These are phyloP conservation scores for Schizosaccharomyces octosporus DNA, from an alignment of 805 yeast genomes.

Conservation along the genomic window DNA sequence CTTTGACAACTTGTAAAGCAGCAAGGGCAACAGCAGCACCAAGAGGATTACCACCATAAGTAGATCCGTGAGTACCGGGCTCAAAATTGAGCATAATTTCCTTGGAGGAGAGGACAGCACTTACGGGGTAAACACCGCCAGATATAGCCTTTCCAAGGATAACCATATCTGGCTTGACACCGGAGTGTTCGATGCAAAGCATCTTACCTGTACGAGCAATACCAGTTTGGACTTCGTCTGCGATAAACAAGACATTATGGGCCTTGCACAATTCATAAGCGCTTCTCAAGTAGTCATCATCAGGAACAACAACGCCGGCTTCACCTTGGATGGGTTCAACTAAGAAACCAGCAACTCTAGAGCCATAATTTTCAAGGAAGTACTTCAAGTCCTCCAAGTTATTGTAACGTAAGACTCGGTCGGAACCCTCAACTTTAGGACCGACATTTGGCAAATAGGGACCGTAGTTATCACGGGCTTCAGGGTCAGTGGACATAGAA, in stretches of 20 bases:
- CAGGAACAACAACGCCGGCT: slow-evolving; percentile 86
- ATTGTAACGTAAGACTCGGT: slow-evolving; percentile 53
- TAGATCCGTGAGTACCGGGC: slow-evolving; percentile 94
- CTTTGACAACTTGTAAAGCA: slow-evolving; percentile 69
- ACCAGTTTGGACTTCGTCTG: slow-evolving; percentile 95
- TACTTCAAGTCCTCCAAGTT: slow-evolving; percentile 61
- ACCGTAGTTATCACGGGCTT: slow-evolving; percentile 69
- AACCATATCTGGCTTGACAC: slow-evolving; percentile 69
- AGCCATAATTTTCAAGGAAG: slow-evolving; percentile 64
- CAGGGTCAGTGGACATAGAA: slow-evolving; percentile 90
- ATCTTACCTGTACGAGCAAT: slow-evolving; percentile 90
- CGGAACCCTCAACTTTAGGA: slow-evolving; percentile 57
- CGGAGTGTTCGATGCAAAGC: slow-evolving; percentile 71
- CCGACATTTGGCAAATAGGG: slow-evolving; percentile 72
- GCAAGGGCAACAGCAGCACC: slow-evolving; percentile 84
- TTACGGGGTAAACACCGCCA: slow-evolving; percentile 84
- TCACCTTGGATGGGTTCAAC: slow-evolving; percentile 96
- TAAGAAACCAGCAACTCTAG: slow-evolving; percentile 68
- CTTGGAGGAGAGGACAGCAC: slow-evolving; percentile 71
- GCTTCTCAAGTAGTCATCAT: slow-evolving; percentile 45
- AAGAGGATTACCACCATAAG: slow-evolving; percentile 93
- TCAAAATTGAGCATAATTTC: slow-evolving; percentile 74
- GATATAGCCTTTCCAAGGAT: slow-evolving; percentile 83
- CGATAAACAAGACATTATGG: slow-evolving; percentile 68
- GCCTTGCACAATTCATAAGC: slow-evolving; percentile 44